Percentiles rank a stretch among this genome's conserved stretches.
Conservation (phyloP, 139 green algal genomes). For the Chlorella sp. region DNA sequence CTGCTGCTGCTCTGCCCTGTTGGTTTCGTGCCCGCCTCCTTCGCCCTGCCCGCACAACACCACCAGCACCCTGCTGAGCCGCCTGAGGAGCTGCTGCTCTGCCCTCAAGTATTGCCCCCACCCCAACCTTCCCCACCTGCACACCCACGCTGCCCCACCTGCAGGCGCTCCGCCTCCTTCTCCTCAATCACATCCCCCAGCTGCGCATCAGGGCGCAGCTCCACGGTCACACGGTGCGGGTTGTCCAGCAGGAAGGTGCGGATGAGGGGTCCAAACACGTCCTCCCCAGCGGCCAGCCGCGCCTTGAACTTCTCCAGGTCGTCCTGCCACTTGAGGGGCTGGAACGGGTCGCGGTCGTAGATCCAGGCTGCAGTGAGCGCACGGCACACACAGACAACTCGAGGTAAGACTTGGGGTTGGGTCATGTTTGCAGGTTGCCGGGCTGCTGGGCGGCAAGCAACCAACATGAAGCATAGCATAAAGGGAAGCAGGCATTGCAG, state of each 20-base stretch:
- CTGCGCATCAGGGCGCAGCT: slow-evolving; percentile 80
- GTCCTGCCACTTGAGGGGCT: slow-evolving; percentile 91
- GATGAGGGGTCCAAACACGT: slow-evolving; percentile 95
- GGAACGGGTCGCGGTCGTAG: slow-evolving; percentile 95
- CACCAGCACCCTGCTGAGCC: no score
- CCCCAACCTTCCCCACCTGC: neutral
- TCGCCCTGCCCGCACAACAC: no score
- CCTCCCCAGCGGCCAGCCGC: slow-evolving; percentile 77
- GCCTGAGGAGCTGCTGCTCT: no score
- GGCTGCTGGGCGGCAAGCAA: neutral
- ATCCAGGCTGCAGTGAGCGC: slow-evolving; percentile 77
- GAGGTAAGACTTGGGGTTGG: neutral
- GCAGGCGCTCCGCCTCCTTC: slow-evolving; percentile 75
- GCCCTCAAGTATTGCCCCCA: neutral
- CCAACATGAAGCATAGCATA: neutral
- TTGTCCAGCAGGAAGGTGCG: slow-evolving; percentile 92
- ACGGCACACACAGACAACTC: neutral
- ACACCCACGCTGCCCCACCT: neutral
- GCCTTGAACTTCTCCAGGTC: slow-evolving; percentile 91
- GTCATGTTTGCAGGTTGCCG: neutral
- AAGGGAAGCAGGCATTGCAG: neutral
- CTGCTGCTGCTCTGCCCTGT: no score
- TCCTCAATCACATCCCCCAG: slow-evolving; percentile 74
- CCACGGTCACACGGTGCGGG: slow-evolving; percentile 87
- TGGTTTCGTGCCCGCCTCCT: no score